Conservation (phyloP, 2,329 filamentous ascomycete species). For the Diplodia mutila region DNA sequence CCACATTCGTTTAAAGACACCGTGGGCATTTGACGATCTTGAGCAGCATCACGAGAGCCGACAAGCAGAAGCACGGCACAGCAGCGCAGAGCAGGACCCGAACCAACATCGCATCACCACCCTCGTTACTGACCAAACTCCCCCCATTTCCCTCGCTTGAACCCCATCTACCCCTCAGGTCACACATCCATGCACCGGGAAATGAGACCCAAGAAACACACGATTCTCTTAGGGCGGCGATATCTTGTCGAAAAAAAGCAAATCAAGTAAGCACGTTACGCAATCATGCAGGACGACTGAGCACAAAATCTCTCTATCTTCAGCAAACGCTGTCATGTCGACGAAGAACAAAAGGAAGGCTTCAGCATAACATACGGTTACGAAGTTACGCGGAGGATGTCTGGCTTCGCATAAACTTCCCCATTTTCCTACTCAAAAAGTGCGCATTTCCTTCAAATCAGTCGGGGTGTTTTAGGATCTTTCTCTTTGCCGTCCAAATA, state of each 20-base stretch:
- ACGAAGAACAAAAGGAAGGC: background rate
- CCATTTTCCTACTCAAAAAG: background rate
- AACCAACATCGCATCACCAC: constrained; percentile 1
- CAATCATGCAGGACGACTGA: constrained; percentile 15
- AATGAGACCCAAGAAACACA: constrained; percentile 9
- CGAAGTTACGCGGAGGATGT: constrained; percentile 22
- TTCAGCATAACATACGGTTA: constrained; percentile 9
- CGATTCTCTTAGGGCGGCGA: constrained; percentile 21
- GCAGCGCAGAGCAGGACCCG: background rate
- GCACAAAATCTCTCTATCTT: background rate
- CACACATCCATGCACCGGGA: background rate
- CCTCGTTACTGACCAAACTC: background rate
- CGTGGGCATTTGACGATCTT: constrained; percentile 43
- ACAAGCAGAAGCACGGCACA: background rate
- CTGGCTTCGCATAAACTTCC: constrained; percentile 9
- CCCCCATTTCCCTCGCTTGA: constrained; percentile 2
- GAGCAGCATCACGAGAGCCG: background rate
- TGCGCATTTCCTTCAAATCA: background rate
- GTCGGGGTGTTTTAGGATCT: background rate
- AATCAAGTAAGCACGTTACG: constrained; percentile 16
- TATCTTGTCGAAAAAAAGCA: constrained; percentile 11
- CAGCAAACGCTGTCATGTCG: constrained; percentile 14
- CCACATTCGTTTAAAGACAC: constrained; percentile 50
- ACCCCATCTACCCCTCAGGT: background rate
- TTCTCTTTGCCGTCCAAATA: background rate